Conservation (phyloP, 495 filamentous ascomycete species). For the Collariella sp. region DNA sequence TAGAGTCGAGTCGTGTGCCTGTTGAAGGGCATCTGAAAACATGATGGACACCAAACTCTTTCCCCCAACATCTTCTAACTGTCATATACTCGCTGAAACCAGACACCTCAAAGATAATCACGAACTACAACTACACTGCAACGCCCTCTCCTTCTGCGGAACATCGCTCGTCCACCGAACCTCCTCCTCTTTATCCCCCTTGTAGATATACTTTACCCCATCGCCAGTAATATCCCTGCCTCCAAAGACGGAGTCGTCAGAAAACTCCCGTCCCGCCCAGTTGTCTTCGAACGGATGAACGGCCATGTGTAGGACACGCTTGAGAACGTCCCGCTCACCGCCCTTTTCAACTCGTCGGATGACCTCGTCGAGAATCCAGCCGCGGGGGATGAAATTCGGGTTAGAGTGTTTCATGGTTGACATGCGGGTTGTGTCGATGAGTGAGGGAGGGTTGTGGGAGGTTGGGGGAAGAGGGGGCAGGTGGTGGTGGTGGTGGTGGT, state of each 20-base stretch:
- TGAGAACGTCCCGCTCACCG: slow-evolving; percentile 70
- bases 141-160: slow-evolving; percentile 60
- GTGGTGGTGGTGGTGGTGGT: background rate
- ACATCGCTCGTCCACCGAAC: slow-evolving; percentile 83
- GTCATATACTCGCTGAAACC: too few species aligned
- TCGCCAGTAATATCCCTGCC: too few species aligned
- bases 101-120: too few species aligned
- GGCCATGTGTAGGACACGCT: slow-evolving; percentile 67
- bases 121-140: slow-evolving; percentile 85
- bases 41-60: too few species aligned
- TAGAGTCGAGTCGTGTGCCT: too few species aligned
- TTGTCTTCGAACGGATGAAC: slow-evolving; percentile 73
- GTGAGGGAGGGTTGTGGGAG: background rate
- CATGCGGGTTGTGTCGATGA: slow-evolving; percentile 53
- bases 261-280: slow-evolving; percentile 50
- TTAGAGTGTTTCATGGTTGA: slow-evolving; percentile 74
- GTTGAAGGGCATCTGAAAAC: too few species aligned
- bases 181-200: slow-evolving; percentile 56
- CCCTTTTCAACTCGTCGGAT: slow-evolving; percentile 80
- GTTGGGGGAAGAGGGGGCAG: background rate
- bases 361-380: slow-evolving; percentile 89
- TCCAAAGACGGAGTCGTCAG: too few species aligned
- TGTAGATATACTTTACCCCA: slow-evolving; percentile 8
- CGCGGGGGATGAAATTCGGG: slow-evolving; percentile 80
- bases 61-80: too few species aligned